phyloP scores from a whole-genome alignment of 1,284 basidiomycete species.

The Cryptococcus floricola region DNA sequence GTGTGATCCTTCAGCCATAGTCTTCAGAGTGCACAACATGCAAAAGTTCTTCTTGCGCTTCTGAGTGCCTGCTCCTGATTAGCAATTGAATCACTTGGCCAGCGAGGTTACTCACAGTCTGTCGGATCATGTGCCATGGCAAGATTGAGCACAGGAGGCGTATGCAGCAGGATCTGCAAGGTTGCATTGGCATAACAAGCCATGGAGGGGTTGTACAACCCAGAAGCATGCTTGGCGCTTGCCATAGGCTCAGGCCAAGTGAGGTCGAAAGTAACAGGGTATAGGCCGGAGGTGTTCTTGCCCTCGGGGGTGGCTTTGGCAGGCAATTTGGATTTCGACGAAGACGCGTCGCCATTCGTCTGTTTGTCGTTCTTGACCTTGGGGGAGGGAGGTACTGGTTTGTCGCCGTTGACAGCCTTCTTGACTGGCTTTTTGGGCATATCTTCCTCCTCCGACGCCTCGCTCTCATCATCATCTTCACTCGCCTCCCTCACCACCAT shows the following conservation, averaged over 20 bases:
- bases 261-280: conserved; percentile 18
- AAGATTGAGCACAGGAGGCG: conserved; percentile 76
- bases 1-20: conserved; percentile 40
- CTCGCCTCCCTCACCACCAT: neutral
- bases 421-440: neutral
- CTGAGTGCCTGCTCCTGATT: conserved; percentile 12
- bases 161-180: conserved; percentile 90
- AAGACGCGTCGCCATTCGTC: neutral
- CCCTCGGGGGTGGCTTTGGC: neutral
- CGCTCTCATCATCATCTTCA: neutral
- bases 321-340: neutral
- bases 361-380: conserved; percentile 2
- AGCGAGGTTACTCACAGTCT: conserved; percentile 49
- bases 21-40: conserved; percentile 66
- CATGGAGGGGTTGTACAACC: conserved; percentile 88
- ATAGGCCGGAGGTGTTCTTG: conserved; percentile 4
- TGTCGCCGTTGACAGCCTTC: neutral
- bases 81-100: neutral
- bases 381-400: neutral
- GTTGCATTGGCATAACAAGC: conserved; percentile 97
- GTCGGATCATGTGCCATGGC: conserved; percentile 59
- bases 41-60: conserved; percentile 56
- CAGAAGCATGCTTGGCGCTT: conserved; percentile 44
- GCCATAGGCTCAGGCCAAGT: conserved; percentile 30
- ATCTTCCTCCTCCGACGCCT: neutral